A percentile compares a stretch with the other conserved stretches of the same genome.
phyloP scores from a whole-genome alignment of 1,284 basidiomycete species.

The Heterobasidion annosum region DNA sequence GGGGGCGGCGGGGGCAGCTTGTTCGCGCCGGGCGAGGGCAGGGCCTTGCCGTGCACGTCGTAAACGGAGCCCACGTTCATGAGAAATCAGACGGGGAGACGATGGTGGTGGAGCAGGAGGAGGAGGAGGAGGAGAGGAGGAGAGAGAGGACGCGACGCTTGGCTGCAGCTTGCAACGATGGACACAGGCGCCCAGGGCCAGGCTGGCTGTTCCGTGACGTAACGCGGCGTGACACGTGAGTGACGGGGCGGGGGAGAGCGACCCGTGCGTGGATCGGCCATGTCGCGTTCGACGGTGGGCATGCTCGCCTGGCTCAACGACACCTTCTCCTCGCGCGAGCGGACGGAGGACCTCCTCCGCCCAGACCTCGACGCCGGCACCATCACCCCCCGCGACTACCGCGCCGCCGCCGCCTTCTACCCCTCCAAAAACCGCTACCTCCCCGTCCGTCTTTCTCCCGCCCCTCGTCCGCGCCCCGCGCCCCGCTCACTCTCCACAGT shows the following conservation, averaged over 20 bases:
- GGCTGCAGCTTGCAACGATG: too few relatives aligned
- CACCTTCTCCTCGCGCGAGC: constrained; percentile 26
- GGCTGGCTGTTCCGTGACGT: too few relatives aligned
- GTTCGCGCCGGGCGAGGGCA: constrained; percentile 22
- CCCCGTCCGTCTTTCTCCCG: constrained; percentile 22
- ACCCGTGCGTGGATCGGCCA: too few relatives aligned
- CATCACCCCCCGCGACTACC: constrained; percentile 46
- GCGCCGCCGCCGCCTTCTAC: constrained; percentile 39
- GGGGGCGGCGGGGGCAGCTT: constrained; percentile 27
- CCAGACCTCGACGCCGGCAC: constrained; percentile 50
- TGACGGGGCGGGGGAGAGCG: too few relatives aligned
- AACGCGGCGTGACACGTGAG: too few relatives aligned
- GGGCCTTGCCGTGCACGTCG: constrained; percentile 16
- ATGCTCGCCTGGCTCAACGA: constrained; percentile 28
- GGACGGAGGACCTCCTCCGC: constrained; percentile 35
- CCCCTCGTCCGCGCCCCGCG: not conserved
- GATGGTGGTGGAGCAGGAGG: not conserved
- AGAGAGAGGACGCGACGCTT: too few relatives aligned
- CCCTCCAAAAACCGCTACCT: constrained; percentile 34
- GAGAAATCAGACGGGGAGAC: constrained; percentile 4
- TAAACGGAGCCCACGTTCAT: constrained; percentile 15
- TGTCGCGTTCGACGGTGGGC: constrained; percentile 10
- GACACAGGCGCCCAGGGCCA: too few relatives aligned
- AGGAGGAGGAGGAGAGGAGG: not conserved
- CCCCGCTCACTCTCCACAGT: not conserved